Evolutionary conservation across 208 protist genomes (phyloP).

Genomic region (Acanthamoeba castellanii): DNA sequence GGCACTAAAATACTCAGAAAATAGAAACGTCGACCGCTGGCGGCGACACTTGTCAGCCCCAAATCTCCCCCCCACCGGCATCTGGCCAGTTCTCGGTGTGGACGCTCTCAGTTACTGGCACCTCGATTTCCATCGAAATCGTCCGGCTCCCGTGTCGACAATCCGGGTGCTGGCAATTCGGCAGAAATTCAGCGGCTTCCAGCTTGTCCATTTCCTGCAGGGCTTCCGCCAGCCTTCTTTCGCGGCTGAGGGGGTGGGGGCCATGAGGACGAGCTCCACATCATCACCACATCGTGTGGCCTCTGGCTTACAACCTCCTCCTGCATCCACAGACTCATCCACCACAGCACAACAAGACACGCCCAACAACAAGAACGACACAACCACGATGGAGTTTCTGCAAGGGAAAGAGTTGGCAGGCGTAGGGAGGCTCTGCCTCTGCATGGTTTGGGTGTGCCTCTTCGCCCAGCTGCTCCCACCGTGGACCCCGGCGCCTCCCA

Average conservation of each 20-base stretch:
- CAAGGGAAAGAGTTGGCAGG: constrained; percentile 1
- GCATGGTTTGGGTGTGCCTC: constrained; percentile 20
- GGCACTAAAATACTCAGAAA: no score
- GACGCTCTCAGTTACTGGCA: no score
- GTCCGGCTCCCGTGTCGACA: no score
- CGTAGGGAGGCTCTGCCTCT: neutral
- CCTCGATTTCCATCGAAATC: no score
- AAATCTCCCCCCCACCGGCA: no score
- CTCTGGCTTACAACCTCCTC: no score
- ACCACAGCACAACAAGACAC: neutral
- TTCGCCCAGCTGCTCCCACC: constrained; percentile 16
- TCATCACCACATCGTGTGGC: no score
- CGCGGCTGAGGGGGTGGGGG: neutral
- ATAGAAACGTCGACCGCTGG: no score
- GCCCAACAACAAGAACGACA: neutral
- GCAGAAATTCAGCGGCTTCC: neutral
- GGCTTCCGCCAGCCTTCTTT: neutral
- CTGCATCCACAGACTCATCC: neutral
- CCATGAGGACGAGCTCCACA: no score
- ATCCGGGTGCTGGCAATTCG: neutral
- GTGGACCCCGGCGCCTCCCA: neutral
- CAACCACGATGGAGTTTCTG: neutral
- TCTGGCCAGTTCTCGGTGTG: no score
- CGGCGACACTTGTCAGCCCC: no score
- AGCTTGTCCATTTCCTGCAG: neutral